phyloP scores from a whole-genome alignment of 2,329 filamentous ascomycete genomes.

The Rosellinia necatrix region DNA sequence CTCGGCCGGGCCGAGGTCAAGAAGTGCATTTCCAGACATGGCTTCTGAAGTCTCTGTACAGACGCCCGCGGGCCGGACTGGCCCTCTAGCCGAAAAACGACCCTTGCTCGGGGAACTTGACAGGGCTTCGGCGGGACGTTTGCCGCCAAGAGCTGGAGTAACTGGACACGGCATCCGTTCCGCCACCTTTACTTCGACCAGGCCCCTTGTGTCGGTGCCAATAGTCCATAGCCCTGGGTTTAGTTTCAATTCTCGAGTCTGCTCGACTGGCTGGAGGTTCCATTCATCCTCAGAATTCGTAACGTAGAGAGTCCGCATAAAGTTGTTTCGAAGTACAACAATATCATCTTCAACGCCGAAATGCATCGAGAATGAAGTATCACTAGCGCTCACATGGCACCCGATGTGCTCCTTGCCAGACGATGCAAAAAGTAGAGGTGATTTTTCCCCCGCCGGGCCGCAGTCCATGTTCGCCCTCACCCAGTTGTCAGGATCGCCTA shows the following conservation, averaged over 20 bases:
- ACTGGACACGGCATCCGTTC: neutral
- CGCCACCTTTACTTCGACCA: constrained; percentile 7
- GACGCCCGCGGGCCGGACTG: neutral
- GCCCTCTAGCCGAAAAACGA: neutral
- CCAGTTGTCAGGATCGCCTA: neutral
- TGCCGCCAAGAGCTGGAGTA: neutral
- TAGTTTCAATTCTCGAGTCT: neutral
- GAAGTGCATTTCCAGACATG: neutral
- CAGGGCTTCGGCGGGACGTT: neutral
- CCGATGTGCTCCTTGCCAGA: neutral
- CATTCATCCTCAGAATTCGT: too few species aligned
- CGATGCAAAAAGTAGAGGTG: neutral
- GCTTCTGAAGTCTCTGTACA: neutral
- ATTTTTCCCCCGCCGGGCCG: neutral
- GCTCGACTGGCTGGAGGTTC: too few species aligned
- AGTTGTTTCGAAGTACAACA: neutral
- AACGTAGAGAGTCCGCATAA: neutral
- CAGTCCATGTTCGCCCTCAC: neutral
- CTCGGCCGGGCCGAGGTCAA: neutral
- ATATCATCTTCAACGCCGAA: constrained; percentile 7
- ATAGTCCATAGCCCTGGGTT: neutral
- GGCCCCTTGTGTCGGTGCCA: neutral
- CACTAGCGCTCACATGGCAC: neutral
- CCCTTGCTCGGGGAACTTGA: neutral
- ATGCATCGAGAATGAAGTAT: neutral